phyloP scores from a whole-genome alignment of 2,329 filamentous ascomycete genomes.

The Aureobasidium sp. region DNA sequence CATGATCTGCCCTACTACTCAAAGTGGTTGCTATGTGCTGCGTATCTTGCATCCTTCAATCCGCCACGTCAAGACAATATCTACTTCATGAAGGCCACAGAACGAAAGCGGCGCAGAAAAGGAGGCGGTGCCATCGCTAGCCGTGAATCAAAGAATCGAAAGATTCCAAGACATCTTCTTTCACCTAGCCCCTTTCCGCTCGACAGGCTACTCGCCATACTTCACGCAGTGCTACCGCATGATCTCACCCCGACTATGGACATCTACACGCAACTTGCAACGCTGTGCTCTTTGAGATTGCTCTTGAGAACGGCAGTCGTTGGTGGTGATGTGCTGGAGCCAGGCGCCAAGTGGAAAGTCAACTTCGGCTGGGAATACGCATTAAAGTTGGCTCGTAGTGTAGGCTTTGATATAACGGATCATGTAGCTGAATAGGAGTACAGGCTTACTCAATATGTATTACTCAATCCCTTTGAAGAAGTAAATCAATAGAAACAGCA shows the following conservation, averaged over 20 bases:
- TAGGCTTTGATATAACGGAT: constrained; percentile 72
- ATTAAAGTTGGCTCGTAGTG: constrained; percentile 58
- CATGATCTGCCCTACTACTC: constrained; percentile 60
- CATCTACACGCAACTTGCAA: constrained; percentile 53
- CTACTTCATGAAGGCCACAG: constrained; percentile 66
- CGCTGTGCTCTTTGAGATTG: constrained; percentile 61
- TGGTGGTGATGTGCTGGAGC: constrained; percentile 57
- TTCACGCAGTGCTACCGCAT: constrained; percentile 53
- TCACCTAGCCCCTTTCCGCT: constrained; percentile 69
- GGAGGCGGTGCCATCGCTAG: constrained; percentile 36
- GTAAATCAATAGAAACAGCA: neutral
- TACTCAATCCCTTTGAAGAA: neutral
- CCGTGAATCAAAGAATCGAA: constrained; percentile 44
- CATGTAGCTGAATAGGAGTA: constrained; percentile 55
- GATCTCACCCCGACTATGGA: constrained; percentile 37
- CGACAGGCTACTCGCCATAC: constrained; percentile 71
- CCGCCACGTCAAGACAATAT: constrained; percentile 62
- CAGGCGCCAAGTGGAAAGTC: constrained; percentile 65
- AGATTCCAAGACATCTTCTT: constrained; percentile 68
- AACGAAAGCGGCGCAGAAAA: constrained; percentile 41
- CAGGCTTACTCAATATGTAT: neutral
- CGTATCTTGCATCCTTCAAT: constrained; percentile 77
- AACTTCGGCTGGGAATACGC: constrained; percentile 74
- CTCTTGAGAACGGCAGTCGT: constrained; percentile 55
- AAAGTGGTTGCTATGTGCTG: constrained; percentile 64